Evolutionary conservation across 257 asterid genomes (phyloP).

Genomic region (Przewalskia tangutica): DNA sequence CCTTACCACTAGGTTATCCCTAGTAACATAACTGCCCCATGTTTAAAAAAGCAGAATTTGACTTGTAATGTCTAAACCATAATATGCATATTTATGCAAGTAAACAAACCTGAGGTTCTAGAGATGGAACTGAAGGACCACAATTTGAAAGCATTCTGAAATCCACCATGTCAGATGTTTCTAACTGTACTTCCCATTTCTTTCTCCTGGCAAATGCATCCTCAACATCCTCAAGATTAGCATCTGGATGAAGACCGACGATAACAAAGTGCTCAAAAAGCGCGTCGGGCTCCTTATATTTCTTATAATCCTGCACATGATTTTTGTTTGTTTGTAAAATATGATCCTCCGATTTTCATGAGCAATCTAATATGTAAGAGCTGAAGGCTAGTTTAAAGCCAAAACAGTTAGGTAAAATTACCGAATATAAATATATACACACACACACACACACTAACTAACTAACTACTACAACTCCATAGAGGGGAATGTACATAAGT

Average conservation of each 20-base stretch:
- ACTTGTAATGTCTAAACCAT: neutral
- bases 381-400: neutral
- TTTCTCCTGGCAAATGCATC: constrained; percentile 54
- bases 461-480: neutral
- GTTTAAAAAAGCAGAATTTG: neutral
- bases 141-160: constrained; percentile 23
- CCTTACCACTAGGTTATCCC: neutral
- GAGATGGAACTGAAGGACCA: constrained; percentile 48
- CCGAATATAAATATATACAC: neutral
- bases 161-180: constrained; percentile 30
- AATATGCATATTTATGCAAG: constrained; percentile 11
- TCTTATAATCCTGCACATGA: constrained; percentile 61
- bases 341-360: neutral
- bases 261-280: constrained; percentile 83
- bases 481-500: neutral
- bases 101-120: constrained; percentile 78
- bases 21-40: neutral
- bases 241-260: constrained; percentile 81
- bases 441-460: neutral
- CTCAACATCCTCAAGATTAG: constrained; percentile 73
- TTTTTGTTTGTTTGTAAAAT: constrained; percentile 1
- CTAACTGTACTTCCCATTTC: constrained; percentile 51
- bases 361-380: neutral
- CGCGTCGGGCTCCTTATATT: constrained; percentile 61
- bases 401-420: neutral